Conservation (phyloP, 805 yeast species). For the Metschnikowia bowlesiae region DNA sequence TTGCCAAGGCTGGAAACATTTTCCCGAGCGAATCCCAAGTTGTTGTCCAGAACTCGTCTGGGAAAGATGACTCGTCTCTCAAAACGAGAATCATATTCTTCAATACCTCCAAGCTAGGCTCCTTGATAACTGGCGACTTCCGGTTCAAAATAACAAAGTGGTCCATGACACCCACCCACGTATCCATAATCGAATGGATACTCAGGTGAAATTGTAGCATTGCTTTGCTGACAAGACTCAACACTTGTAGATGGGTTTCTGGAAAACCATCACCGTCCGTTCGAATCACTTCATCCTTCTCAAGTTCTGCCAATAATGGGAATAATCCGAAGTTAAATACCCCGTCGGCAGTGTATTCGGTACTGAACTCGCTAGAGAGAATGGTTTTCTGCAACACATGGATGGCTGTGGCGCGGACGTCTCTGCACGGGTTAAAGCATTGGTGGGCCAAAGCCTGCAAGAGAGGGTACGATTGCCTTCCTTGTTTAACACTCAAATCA, state of each 20-base stretch:
- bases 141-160: conserved; percentile 26
- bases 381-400: conserved; percentile 52
- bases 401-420: conserved; percentile 64
- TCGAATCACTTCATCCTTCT: conserved; percentile 54
- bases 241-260: conserved; percentile 61
- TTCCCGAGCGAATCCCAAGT: conserved; percentile 31
- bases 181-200: conserved; percentile 21
- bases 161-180: conserved; percentile 37
- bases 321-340: conserved; percentile 71
- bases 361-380: conserved; percentile 35
- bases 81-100: conserved; percentile 42
- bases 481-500: conserved; percentile 38
- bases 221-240: conserved; percentile 61
- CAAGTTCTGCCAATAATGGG: conserved; percentile 63
- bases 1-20: conserved; percentile 25
- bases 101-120: conserved; percentile 34
- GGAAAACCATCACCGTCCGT: conserved; percentile 63
- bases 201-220: conserved; percentile 30
- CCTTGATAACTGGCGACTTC: conserved; percentile 22
- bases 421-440: conserved; percentile 83
- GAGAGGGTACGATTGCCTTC: conserved; percentile 51
- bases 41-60: conserved; percentile 25
- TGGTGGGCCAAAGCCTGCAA: conserved; percentile 84
- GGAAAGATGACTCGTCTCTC: conserved; percentile 21
- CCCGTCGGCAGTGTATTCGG: conserved; percentile 45